phyloP scores from a whole-genome alignment of 106 monocot genomes.

The Xerophyta viscosa region DNA sequence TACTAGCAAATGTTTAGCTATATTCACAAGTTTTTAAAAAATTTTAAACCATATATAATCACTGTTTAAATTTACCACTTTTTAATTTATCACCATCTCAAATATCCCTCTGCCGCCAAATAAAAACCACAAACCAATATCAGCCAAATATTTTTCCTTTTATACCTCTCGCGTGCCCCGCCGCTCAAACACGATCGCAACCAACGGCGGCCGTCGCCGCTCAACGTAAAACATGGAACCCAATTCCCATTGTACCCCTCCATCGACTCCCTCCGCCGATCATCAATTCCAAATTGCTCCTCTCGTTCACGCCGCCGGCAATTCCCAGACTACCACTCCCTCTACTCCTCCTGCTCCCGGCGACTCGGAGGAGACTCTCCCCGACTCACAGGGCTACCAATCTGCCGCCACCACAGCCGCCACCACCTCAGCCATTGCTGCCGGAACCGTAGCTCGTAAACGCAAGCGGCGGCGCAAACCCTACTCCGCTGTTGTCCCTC shows the following conservation, averaged over 20 bases:
- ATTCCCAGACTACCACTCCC: constrained; percentile 5
- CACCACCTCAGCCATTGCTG: constrained; percentile 64
- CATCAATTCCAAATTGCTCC: constrained; percentile 8
- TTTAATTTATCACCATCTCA: too few relatives aligned
- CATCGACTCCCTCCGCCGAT: constrained; percentile 4
- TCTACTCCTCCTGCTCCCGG: neutral
- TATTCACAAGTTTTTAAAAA: too few relatives aligned
- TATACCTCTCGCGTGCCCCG: too few relatives aligned
- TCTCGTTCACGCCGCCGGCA: constrained; percentile 10
- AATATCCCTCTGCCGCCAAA: too few relatives aligned
- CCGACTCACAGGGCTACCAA: neutral
- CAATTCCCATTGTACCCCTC: constrained; percentile 4
- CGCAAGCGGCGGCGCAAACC: constrained; percentile 44
- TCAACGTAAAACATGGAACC: neutral
- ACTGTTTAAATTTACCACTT: too few relatives aligned
- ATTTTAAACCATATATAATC: too few relatives aligned
- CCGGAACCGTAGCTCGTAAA: constrained; percentile 44
- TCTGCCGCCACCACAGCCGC: constrained; percentile 22
- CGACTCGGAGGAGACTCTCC: constrained; percentile 1
- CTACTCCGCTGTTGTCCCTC: constrained; percentile 17
- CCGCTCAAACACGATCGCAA: too few relatives aligned
- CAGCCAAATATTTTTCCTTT: too few relatives aligned
- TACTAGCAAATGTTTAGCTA: too few relatives aligned
- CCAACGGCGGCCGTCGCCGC: too few relatives aligned
- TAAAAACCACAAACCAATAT: too few relatives aligned